These are phyloP conservation scores for Apiotrichum siamense DNA, from an alignment of 1,284 basidiomycete genomes.

Conservation along the genomic window DNA sequence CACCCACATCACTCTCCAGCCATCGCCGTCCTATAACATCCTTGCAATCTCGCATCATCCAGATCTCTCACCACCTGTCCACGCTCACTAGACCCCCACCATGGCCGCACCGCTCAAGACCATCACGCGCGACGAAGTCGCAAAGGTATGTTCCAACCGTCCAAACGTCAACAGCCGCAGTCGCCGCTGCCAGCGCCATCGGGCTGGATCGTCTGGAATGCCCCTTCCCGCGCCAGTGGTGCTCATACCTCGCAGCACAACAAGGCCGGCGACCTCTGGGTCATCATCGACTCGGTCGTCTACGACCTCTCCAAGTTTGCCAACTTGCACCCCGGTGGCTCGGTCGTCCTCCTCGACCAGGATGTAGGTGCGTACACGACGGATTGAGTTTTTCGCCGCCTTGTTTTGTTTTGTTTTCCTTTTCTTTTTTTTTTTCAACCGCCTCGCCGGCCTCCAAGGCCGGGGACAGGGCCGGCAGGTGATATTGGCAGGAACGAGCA, in stretches of 20 bases:
- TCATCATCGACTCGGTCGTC: conserved; percentile 74
- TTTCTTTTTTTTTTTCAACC: no score
- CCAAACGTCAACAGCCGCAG: no score
- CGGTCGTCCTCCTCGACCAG: conserved; percentile 63
- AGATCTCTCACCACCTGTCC: not conserved
- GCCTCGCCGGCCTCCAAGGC: no score
- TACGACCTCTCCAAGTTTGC: conserved; percentile 74
- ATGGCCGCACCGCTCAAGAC: conserved; percentile 34
- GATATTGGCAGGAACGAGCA: no score
- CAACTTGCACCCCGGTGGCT: conserved; percentile 73
- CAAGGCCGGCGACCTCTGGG: conserved; percentile 69
- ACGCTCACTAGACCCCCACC: conserved; percentile 6
- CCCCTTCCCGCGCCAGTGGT: no score
- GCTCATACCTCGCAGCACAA: conserved; percentile 64
- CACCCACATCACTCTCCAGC: no score
- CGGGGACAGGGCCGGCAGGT: no score
- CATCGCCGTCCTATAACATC: no score
- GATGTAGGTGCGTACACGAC: conserved; percentile 63
- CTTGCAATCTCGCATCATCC: not conserved
- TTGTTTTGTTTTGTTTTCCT: no score
- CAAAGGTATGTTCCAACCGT: conserved; percentile 46
- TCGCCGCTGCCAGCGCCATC: no score
- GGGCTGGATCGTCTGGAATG: no score
- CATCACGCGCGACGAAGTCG: conserved; percentile 47
- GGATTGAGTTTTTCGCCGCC: no score